These are phyloP conservation scores for Chrysosporium queenslandicum DNA, from an alignment of 2,329 filamentous ascomycete species.

Conservation along the genomic window DNA sequence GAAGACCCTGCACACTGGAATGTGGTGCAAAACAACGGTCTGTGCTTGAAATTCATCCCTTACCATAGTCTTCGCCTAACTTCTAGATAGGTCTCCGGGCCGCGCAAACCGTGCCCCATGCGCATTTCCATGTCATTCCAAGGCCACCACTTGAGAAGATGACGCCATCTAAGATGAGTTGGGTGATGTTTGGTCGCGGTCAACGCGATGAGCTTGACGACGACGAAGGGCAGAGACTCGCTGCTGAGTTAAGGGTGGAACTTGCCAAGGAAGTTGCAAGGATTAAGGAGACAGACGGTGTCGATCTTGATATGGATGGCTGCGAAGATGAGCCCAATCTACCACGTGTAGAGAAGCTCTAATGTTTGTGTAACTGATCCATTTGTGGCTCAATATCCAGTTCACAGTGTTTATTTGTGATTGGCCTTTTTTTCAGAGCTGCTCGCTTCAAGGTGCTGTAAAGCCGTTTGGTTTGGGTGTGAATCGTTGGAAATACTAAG, in stretches of 20 bases:
- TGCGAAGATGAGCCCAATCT: not conserved
- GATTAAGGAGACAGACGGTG: conserved; percentile 29
- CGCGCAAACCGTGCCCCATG: conserved; percentile 84
- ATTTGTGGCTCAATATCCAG: too few relatives aligned
- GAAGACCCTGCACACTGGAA: conserved; percentile 81
- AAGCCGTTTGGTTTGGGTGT: not conserved
- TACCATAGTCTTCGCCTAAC: not conserved
- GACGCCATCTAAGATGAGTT: conserved; percentile 23
- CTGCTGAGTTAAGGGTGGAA: conserved; percentile 29
- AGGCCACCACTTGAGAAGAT: conserved; percentile 46
- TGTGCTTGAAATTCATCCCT: conserved; percentile 19
- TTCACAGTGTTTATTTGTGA: too few relatives aligned
- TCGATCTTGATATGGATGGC: conserved; percentile 23
- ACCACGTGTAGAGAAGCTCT: conserved; percentile 11
- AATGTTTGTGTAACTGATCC: not conserved
- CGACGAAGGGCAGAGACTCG: conserved; percentile 35
- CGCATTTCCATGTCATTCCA: conserved; percentile 92
- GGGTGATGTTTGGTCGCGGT: conserved; percentile 40
- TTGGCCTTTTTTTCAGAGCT: not conserved
- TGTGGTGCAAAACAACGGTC: conserved; percentile 87
- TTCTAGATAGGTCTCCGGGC: conserved; percentile 55
- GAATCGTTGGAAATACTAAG: conserved; percentile 9
- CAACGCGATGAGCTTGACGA: conserved; percentile 40
- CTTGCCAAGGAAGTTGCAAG: conserved; percentile 30
- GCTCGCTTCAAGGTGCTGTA: not conserved